A percentile compares a stretch with the other conserved stretches of the same genome.
Evolutionary conservation across 306 rosid genomes (phyloP).

Genomic region (Rosa chinensis): DNA sequence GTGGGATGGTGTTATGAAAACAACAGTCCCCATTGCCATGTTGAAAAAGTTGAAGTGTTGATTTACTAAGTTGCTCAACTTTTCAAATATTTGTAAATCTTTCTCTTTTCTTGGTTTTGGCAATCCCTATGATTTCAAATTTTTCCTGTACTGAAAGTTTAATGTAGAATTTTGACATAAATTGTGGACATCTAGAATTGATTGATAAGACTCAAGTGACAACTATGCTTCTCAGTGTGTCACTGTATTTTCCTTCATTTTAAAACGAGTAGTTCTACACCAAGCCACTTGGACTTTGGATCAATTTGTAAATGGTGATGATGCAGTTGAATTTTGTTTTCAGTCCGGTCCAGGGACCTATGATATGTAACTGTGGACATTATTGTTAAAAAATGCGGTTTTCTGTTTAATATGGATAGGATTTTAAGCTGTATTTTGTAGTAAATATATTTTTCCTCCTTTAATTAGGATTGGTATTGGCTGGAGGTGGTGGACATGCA

Average conservation of each 20-base stretch:
- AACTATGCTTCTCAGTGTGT: not conserved
- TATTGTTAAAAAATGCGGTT: not conserved
- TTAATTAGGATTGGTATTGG: conserved; percentile 75
- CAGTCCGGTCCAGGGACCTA: not conserved
- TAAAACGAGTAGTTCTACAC: conserved; percentile 7
- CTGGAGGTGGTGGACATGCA: conserved; percentile 92
- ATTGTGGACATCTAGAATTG: not conserved
- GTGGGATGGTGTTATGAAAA: not conserved
- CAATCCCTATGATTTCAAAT: not conserved
- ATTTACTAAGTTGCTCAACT: not conserved
- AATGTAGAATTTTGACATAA: not conserved
- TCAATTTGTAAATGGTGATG: not conserved
- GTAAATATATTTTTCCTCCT: conserved; percentile 17
- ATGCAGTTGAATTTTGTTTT: not conserved
- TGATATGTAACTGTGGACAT: not conserved
- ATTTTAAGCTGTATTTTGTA: not conserved
- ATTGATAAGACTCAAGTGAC: not conserved
- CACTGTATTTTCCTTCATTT: not conserved
- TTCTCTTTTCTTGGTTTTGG: not conserved
- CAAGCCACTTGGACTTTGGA: not conserved
- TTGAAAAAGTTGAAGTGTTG: not conserved
- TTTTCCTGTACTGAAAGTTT: not conserved
- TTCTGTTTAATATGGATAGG: not conserved
- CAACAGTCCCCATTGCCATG: not conserved
- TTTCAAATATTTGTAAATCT: not conserved